Percentiles rank a stretch among this genome's conserved stretches.
Conservation (phyloP, 2,329 filamentous ascomycete genomes). For the Trichoderma harzianum region DNA sequence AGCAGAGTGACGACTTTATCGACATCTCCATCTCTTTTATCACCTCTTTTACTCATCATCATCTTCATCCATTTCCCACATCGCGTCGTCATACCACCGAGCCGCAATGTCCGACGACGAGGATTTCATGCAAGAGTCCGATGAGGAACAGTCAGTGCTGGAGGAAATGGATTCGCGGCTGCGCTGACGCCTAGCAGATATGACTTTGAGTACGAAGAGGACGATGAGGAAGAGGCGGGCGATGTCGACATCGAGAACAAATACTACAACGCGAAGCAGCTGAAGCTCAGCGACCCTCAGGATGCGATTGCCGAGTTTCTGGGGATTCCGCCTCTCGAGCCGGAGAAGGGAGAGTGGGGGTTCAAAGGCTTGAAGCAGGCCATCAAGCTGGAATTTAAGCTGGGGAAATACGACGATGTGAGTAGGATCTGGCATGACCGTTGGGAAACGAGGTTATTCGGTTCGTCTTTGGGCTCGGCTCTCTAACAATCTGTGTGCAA, state of each 20-base stretch:
- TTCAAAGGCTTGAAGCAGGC: constrained; percentile 98
- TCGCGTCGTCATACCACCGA: no score
- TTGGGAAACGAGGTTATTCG: no score
- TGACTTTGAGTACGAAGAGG: constrained; percentile 96
- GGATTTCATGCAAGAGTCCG: constrained; percentile 48
- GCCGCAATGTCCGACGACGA: constrained; percentile 50
- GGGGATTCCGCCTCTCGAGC: constrained; percentile 77
- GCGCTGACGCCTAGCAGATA: constrained; percentile 51
- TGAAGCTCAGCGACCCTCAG: constrained; percentile 81
- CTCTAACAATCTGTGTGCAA: background rate
- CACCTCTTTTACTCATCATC: background rate
- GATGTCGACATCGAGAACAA: constrained; percentile 98
- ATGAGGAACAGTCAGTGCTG: constrained; percentile 41
- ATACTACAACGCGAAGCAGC: constrained; percentile 99
- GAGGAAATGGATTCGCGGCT: background rate
- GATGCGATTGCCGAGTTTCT: constrained; percentile 91
- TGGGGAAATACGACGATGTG: constrained; percentile 83
- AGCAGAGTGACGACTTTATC: background rate
- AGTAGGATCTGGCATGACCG: background rate
- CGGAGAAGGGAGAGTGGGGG: constrained; percentile 95
- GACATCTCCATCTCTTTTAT: background rate
- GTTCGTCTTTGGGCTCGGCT: background rate
- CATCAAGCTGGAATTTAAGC: constrained; percentile 92
- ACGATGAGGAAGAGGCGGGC: constrained; percentile 80
- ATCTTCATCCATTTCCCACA: background rate